Conservation (phyloP, 116 monocot species). For the Papilionanthe hybrid region DNA sequence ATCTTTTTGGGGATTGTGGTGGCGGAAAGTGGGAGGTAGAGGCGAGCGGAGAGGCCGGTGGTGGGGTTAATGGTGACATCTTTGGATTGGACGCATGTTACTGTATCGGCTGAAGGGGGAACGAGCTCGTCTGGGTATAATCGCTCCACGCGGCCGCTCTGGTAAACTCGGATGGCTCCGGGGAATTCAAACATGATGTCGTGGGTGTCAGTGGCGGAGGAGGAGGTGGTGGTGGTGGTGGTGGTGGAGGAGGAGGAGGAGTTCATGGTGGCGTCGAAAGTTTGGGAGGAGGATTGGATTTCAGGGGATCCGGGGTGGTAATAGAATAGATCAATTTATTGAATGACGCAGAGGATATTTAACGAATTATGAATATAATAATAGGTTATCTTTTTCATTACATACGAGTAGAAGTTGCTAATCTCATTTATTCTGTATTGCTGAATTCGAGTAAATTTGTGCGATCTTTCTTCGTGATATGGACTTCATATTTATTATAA, state of each 20-base stretch:
- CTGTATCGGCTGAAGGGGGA: constrained; percentile 1
- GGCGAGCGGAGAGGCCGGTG: constrained; percentile 6
- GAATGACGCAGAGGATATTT: too few species aligned
- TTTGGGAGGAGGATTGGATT: too few species aligned
- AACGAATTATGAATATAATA: too few species aligned
- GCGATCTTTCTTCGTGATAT: too few species aligned
- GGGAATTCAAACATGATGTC: neutral
- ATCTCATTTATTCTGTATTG: too few species aligned
- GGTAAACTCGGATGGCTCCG: neutral
- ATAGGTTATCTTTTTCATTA: too few species aligned
- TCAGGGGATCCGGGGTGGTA: too few species aligned
- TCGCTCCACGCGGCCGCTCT: constrained; percentile 5
- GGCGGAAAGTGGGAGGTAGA: constrained; percentile 9
- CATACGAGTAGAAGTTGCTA: too few species aligned
- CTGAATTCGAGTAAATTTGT: too few species aligned
- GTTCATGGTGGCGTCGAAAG: neutral
- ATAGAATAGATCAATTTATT: too few species aligned
- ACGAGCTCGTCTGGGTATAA: neutral
- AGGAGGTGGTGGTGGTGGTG: neutral
- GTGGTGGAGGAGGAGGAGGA: neutral
- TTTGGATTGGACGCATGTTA: constrained; percentile 6
- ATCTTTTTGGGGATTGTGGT: neutral
- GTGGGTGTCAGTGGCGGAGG: neutral
- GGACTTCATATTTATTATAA: too few species aligned
- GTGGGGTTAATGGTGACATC: constrained; percentile 8